These are phyloP conservation scores for Citrus unshiu DNA, from an alignment of 345 rosid species.

Conservation along the genomic window DNA sequence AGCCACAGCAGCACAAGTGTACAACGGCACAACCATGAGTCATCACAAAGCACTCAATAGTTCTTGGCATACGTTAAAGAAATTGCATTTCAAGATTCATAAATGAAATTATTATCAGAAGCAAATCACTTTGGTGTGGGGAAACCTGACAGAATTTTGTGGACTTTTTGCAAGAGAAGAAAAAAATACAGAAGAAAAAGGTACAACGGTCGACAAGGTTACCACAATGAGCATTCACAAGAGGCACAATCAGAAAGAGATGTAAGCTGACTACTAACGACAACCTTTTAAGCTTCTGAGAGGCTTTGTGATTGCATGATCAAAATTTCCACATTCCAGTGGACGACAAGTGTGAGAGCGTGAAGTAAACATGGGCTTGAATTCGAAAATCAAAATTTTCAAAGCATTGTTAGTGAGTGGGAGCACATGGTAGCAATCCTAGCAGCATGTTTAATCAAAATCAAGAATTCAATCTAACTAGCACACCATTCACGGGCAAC, in stretches of 20 bases:
- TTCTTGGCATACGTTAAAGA: neutral
- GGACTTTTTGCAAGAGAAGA: neutral
- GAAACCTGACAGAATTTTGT: neutral
- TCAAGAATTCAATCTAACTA: conserved; percentile 9
- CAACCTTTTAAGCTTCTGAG: conserved; percentile 4
- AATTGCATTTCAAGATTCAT: neutral
- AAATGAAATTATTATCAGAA: neutral
- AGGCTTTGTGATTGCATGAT: neutral
- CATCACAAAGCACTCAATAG: neutral
- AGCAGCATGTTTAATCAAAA: conserved; percentile 4
- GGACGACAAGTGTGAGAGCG: conserved; percentile 4
- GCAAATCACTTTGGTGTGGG: neutral
- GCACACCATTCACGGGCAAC: conserved; percentile 27
- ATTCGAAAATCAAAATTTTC: conserved; percentile 8
- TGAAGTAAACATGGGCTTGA: conserved; percentile 16
- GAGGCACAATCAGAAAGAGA: neutral
- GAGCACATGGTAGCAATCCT: conserved; percentile 34
- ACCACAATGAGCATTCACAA: neutral
- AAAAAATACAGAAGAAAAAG: neutral
- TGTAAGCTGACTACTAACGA: neutral
- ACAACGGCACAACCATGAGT: neutral
- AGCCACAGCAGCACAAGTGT: neutral
- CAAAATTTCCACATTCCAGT: conserved; percentile 11
- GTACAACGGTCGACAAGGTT: neutral
- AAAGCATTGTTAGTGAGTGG: conserved; percentile 4